Base-by-base conservation (phyloP, 2,329 filamentous ascomycete species). In the Aureobasidium melanogenum region DNA sequence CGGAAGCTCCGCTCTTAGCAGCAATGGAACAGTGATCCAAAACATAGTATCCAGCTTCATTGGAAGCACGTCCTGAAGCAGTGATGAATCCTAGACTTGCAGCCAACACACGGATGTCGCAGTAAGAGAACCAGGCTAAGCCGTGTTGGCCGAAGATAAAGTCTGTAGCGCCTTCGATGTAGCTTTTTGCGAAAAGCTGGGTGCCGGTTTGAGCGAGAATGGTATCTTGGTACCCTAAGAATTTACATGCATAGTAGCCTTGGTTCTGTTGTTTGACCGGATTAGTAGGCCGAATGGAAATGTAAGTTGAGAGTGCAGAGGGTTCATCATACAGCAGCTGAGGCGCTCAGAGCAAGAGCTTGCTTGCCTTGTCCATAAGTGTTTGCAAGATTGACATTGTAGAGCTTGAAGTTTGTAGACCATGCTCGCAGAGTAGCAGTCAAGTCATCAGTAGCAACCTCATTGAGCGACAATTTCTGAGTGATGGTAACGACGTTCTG, bases 311-410 rank as follows among this genome's bases (percentile, higher is more conserved):
- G 32, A 1, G 10, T 24, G n/a, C 2, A 30, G 10, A 22, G 28
- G 14, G 43, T 15, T 14, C 15, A 1, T 51, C 66, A 59, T 65
- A 70, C 69, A 60, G 71, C 74, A 30, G 73, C 78, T 38, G 79
- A 75, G 5, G 82, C 81, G 36, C 77, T 79, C 19, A 85, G 63
- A 2, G 83, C 82, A 51, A 84, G 73, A 14, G 79, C 81, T 65
- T 83, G 80, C 4, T 74, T 76, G 24, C 80, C 79, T 41, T 73
- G 57, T 8, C 80, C 81, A 57, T 77, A 71, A 17, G 69, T 72
- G 54, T 83, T 83, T 54, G 75, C 77, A 3, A 84, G 73, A 68
- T 85, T 83, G 69, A 88, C 75, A 65, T 87, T 87, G 74, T 87
- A 88, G 19, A 86, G 72, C 65, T 80, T 81, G 62, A 86, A 77